Evolutionary conservation across 2,329 filamentous ascomycete genomes (phyloP).

Genomic region (Alternaria sp.): DNA sequence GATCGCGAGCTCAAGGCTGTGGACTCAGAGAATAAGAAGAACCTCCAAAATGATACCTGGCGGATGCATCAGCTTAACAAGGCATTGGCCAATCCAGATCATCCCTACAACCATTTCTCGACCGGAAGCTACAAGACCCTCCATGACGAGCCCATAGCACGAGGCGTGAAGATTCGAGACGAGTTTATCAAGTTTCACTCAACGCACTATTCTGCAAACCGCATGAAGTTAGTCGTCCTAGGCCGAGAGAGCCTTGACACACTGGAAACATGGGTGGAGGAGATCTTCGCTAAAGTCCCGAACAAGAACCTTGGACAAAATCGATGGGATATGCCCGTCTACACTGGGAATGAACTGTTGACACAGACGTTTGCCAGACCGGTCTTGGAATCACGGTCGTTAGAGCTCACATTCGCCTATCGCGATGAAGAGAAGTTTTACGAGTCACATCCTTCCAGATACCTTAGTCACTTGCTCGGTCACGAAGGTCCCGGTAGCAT

Average conservation of each 20-base stretch:
- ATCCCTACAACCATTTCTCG: constrained; percentile 90
- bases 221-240: constrained; percentile 89
- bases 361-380: constrained; percentile 87
- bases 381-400: constrained; percentile 82
- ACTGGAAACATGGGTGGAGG: constrained; percentile 80
- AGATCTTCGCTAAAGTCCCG: constrained; percentile 79
- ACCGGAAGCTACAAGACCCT: constrained; percentile 88
- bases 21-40: constrained; percentile 98
- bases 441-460: constrained; percentile 81
- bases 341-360: constrained; percentile 64
- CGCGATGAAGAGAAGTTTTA: constrained; percentile 81
- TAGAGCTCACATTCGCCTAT: constrained; percentile 84
- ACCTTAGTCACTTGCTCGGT: constrained; percentile 86
- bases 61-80: constrained; percentile 87
- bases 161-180: constrained; percentile 82
- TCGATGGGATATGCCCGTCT: constrained; percentile 70
- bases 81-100: constrained; percentile 82
- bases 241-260: constrained; percentile 83
- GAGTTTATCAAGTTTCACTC: constrained; percentile 93
- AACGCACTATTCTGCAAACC: constrained; percentile 89
- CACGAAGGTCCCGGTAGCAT: constrained; percentile 94
- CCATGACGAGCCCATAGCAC: constrained; percentile 78
- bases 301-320: constrained; percentile 79
- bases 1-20: constrained; percentile 88
- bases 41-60: constrained; percentile 89